Conservation (phyloP, 768 basidiomycete genomes). For the Tricholoma flavovirens region DNA sequence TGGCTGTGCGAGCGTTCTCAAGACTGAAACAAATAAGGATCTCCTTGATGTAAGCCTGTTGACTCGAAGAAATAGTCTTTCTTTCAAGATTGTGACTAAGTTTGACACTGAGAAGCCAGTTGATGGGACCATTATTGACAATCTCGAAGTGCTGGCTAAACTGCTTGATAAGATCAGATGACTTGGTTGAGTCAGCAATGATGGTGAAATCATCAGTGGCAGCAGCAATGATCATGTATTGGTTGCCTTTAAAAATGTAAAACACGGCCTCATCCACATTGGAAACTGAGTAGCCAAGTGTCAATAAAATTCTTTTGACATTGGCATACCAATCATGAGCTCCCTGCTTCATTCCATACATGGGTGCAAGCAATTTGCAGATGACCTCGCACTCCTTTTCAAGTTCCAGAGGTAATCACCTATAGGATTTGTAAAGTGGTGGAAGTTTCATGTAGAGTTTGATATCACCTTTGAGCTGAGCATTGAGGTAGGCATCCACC, state of each 20-base stretch:
- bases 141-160: conserved; percentile 18
- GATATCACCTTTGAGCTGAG: too few species aligned
- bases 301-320: conserved; percentile 3
- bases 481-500: too few species aligned
- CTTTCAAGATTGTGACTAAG: conserved; percentile 11
- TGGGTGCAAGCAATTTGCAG: too few species aligned
- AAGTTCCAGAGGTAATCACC: neutral
- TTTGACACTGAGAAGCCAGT: conserved; percentile 17
- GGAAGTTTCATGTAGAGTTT: too few species aligned
- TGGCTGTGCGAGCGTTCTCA: neutral
- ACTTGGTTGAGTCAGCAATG: neutral
- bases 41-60: conserved; percentile 12
- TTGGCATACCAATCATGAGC: conserved; percentile 1
- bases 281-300: neutral
- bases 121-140: conserved; percentile 20
- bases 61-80: conserved; percentile 22
- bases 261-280: conserved; percentile 19
- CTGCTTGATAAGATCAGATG: conserved; percentile 11
- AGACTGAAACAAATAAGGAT: conserved; percentile 11
- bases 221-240: conserved; percentile 4
- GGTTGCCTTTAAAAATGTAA: conserved; percentile 9
- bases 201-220: neutral
- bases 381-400: too few species aligned
- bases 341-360: neutral
- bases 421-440: too few species aligned